Evolutionary conservation across 306 rosid genomes (phyloP), one percentile per base, ranked within the genome.

Genomic region (Cercis canadensis): DNA sequence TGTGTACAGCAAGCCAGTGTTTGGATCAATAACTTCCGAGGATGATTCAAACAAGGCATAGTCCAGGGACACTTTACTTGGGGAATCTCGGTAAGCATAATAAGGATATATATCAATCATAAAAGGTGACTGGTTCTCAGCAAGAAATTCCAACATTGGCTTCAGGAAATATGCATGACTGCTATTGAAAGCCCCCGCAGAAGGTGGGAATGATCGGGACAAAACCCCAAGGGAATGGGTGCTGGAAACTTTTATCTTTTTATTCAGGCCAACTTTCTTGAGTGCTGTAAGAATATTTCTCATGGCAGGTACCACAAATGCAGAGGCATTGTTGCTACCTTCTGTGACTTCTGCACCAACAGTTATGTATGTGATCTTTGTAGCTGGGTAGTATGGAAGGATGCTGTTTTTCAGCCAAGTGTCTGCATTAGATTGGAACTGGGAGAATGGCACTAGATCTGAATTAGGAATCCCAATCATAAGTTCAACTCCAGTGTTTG

Each of bases 91-190:
- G 79, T 83, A 95, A 58, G 99, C 99, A 79, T 95, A 95, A 79
- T 91, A 95, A 40, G 99, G 99, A 82, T 94, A 94, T 56, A 91
- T 87, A 83, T 94, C 93, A 58, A 94, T 89, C 99, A 94, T 91
- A 79, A 94, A 94, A 29, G 99, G 99, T 6, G 96, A 91, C 57
- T 85, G 89, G 37, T 94, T 94, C 76, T 94, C 97, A 0, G 96
- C 99, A 17, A 94, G 92, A 82, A 91, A 94, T 85, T 94, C 99
- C 63, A 94, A 79, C 90, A 94, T 32, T 17, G 99, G 99, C 77
- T 91, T 94, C 70, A 94, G 82, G 84, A 89, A 91, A 75, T 74
- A 89, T 0, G 99, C 99, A 74, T 77, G 87, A 61, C 88, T 85
- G 51, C 99, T 94, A 77, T 86, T 87, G 78, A 94, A 91, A 11